Conservation (phyloP, 2,329 filamentous ascomycete genomes). For the Eurotiales sp. region DNA sequence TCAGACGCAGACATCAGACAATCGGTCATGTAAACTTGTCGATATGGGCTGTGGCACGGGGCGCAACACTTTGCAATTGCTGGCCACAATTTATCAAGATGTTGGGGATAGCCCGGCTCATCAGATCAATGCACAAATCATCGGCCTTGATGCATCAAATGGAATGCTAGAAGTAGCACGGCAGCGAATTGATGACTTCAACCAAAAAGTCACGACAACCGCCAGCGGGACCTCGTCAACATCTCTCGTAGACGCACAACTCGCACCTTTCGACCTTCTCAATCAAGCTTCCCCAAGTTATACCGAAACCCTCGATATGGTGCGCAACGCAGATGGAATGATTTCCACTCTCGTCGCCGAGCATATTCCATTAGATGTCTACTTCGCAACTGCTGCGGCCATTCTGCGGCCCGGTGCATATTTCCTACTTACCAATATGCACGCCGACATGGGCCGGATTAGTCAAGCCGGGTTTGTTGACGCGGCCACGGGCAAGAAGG, state of each 20-base stretch:
- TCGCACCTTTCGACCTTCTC: conserved; percentile 42
- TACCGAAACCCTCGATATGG: background rate
- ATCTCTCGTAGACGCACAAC: conserved; percentile 17
- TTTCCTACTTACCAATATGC: conserved; percentile 65
- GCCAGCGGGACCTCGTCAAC: too few species aligned
- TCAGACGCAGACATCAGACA: background rate
- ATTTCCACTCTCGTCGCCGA: conserved; percentile 63
- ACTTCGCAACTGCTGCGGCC: conserved; percentile 49
- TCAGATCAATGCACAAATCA: conserved; percentile 34
- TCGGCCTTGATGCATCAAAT: conserved; percentile 55
- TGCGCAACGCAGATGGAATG: conserved; percentile 41
- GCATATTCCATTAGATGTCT: conserved; percentile 56
- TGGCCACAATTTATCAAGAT: conserved; percentile 15
- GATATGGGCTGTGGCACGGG: conserved; percentile 65
- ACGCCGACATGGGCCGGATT: conserved; percentile 58
- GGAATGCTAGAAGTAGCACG: conserved; percentile 57
- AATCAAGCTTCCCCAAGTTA: conserved; percentile 23
- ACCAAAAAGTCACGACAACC: too few species aligned
- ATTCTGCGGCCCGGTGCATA: conserved; percentile 47
- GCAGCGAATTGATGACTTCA: conserved; percentile 27
- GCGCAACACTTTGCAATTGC: conserved; percentile 56
- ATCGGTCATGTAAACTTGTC: conserved; percentile 41
- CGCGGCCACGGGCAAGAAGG: conserved; percentile 50
- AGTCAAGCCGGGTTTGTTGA: conserved; percentile 62
- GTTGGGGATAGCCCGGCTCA: conserved; percentile 1